Conservation (phyloP, 2,329 filamentous ascomycete species). For the Claviceps maximensis region DNA sequence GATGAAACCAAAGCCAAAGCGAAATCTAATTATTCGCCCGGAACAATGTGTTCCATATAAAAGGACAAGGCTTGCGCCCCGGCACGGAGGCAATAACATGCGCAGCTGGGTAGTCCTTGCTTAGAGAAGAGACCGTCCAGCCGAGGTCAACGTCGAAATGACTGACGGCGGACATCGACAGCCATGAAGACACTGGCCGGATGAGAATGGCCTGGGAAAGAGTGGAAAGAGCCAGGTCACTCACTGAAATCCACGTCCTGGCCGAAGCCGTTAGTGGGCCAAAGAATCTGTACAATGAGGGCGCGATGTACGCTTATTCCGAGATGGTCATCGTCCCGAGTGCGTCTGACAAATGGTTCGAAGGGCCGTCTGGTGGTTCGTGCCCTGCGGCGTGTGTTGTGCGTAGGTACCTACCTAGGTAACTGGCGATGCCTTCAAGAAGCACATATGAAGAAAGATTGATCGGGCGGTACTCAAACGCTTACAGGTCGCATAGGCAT, state of each 20-base stretch:
- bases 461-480: not conserved
- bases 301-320: not conserved
- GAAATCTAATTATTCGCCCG: not conserved
- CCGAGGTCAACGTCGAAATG: not conserved
- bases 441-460: not conserved
- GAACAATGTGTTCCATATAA: not conserved
- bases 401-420: not conserved
- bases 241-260: not conserved
- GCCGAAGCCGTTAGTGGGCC: not conserved
- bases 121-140: not conserved
- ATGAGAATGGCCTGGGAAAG: not conserved
- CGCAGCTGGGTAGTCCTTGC: not conserved
- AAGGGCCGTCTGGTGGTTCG: not conserved
- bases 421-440: not conserved
- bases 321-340: not conserved
- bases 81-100: not conserved
- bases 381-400: not conserved
- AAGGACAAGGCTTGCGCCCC: not conserved
- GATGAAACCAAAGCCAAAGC: not conserved
- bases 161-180: not conserved
- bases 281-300: not conserved
- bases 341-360: not conserved
- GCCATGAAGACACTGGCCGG: not conserved
- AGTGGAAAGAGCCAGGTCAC: not conserved
- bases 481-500: not conserved